phyloP scores from a whole-genome alignment of 2,329 filamentous ascomycete genomes.

The Phaeomoniella chlamydospora region DNA sequence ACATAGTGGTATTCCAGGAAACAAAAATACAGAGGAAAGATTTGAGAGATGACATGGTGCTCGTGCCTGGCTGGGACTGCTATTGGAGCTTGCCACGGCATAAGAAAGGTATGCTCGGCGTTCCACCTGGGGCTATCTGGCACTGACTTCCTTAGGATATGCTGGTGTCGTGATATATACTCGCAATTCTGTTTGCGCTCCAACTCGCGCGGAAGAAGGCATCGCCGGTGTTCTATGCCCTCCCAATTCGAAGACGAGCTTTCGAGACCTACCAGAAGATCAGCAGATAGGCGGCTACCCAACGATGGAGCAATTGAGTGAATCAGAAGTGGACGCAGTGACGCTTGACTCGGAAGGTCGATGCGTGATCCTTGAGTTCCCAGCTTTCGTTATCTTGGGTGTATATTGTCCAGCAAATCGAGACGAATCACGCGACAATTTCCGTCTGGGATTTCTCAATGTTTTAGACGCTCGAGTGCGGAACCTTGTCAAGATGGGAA shows the following conservation, averaged over 20 bases:
- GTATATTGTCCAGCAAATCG: slow-evolving; percentile 85
- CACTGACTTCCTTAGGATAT: slow-evolving; percentile 49
- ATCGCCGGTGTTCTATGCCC: slow-evolving; percentile 66
- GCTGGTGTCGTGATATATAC: slow-evolving; percentile 94
- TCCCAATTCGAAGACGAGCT: slow-evolving; percentile 55
- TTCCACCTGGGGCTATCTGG: slow-evolving; percentile 3
- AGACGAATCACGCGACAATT: slow-evolving; percentile 70
- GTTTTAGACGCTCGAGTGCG: slow-evolving; percentile 72
- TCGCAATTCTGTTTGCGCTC: slow-evolving; percentile 68
- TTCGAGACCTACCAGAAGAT: slow-evolving; percentile 57
- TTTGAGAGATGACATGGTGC: slow-evolving; percentile 84
- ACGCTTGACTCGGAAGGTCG: slow-evolving; percentile 81
- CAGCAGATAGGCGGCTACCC: slow-evolving; percentile 86
- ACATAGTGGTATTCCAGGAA: slow-evolving; percentile 92
- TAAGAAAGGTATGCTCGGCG: slow-evolving; percentile 56
- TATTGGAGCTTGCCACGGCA: slow-evolving; percentile 86
- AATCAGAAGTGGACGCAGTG: slow-evolving; percentile 48
- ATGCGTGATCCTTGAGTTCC: slow-evolving; percentile 83
- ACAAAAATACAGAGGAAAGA: slow-evolving; percentile 93
- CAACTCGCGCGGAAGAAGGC: slow-evolving; percentile 88
- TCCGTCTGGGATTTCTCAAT: slow-evolving; percentile 64
- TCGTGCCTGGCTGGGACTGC: slow-evolving; percentile 89
- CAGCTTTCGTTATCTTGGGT: slow-evolving; percentile 83
- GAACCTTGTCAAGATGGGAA: slow-evolving; percentile 67
- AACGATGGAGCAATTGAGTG: slow-evolving; percentile 48